Percentiles rank a stretch among this genome's conserved stretches.
Evolutionary conservation across 768 basidiomycete species (phyloP).

Genomic region (Boletus pseudopeckii): DNA sequence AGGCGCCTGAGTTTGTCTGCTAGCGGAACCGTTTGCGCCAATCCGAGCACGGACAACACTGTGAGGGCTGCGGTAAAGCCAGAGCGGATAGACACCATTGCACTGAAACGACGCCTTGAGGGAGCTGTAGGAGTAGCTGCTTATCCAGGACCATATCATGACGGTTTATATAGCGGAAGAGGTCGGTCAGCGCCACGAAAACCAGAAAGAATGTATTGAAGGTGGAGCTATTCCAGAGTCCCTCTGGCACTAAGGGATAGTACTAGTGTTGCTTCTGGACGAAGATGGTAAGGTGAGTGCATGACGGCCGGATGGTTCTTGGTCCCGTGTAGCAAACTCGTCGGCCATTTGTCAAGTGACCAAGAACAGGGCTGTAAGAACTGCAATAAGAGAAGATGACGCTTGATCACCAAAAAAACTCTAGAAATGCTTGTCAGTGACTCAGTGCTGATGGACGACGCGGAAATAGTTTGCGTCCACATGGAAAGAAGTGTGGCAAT

Average conservation of each 20-base stretch:
- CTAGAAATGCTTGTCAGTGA: not conserved
- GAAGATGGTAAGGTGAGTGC: not conserved
- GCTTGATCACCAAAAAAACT: not conserved
- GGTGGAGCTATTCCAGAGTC: not conserved
- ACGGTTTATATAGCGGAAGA: conserved; percentile 16
- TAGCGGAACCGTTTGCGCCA: conserved; percentile 15
- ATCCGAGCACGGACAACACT: conserved; percentile 13
- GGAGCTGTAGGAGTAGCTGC: not conserved
- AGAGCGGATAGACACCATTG: conserved; percentile 20
- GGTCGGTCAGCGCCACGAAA: not conserved
- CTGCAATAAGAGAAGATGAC: not conserved
- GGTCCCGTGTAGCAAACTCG: not conserved
- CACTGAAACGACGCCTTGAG: not conserved
- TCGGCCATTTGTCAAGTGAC: not conserved
- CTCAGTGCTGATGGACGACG: not conserved
- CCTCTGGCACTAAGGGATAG: not conserved
- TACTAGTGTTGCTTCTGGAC: not conserved
- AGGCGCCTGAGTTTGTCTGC: conserved; percentile 19
- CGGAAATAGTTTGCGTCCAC: not conserved
- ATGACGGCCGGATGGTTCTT: not conserved
- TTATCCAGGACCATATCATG: not conserved
- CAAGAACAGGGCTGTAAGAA: not conserved
- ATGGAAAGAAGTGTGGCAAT: not conserved
- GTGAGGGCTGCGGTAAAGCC: not conserved
- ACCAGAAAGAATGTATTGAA: not conserved